Percentiles rank a stretch among this genome's conserved stretches.
Conservation (phyloP, 768 basidiomycete genomes). For the Heimioporus sp. region DNA sequence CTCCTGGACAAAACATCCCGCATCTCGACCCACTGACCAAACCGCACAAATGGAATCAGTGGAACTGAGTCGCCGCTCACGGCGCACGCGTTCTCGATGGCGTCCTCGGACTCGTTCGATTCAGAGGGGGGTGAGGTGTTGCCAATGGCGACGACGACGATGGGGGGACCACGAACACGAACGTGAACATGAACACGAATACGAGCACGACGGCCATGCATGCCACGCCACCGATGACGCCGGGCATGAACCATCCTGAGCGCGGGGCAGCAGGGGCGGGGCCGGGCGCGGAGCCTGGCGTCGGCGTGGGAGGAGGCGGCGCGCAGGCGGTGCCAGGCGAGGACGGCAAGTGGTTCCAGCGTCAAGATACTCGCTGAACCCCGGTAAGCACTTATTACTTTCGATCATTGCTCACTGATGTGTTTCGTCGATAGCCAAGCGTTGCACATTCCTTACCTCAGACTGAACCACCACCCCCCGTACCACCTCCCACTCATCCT, state of each 20-base stretch:
- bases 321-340: constrained; percentile 44
- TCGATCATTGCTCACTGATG: no score
- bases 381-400: no score
- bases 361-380: no score
- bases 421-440: no score
- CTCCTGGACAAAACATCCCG: constrained; percentile 15
- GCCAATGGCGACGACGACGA: constrained; percentile 68
- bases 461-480: no score
- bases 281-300: neutral
- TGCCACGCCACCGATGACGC: no score
- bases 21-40: constrained; percentile 13
- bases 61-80: constrained; percentile 16
- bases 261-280: neutral
- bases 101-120: constrained; percentile 75
- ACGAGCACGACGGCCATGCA: no score
- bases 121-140: constrained; percentile 75
- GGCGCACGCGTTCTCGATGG: constrained; percentile 55
- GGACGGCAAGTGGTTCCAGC: constrained; percentile 96
- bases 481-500: no score
- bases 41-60: neutral
- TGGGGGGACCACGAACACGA: no score
- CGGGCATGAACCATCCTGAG: constrained; percentile 20
- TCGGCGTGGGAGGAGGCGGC: neutral
- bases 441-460: no score
- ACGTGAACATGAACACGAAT: no score